Percentiles rank a stretch among this genome's conserved stretches.
phyloP scores from a whole-genome alignment of 2,329 filamentous ascomycete species.

The Lachnellula cervina region DNA sequence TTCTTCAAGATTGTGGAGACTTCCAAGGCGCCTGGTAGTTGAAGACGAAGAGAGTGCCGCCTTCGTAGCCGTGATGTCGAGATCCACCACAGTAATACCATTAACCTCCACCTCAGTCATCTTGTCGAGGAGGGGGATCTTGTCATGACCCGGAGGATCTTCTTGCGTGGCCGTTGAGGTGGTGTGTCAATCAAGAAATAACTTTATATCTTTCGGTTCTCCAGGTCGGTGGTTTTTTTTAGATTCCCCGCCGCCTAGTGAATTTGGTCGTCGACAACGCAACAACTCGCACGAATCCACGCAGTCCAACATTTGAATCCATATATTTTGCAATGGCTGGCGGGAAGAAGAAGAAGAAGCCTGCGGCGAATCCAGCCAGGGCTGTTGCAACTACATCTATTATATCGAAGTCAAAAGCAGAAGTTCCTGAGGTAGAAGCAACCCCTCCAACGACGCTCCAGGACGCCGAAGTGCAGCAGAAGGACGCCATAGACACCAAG shows the following conservation, averaged over 20 bases:
- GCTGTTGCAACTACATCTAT: slow-evolving; percentile 93
- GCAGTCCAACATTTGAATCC: neutral
- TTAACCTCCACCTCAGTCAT: slow-evolving; percentile 48
- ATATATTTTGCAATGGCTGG: slow-evolving; percentile 53
- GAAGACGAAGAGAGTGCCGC: slow-evolving; percentile 57
- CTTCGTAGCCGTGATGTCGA: slow-evolving; percentile 48
- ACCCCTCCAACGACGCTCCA: slow-evolving; percentile 14
- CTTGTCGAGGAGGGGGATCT: slow-evolving; percentile 30
- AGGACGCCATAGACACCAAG: slow-evolving; percentile 9
- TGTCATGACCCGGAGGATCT: slow-evolving; percentile 27
- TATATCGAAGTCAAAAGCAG: slow-evolving; percentile 72
- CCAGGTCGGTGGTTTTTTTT: too few species aligned
- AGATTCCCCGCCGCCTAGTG: slow-evolving; percentile 2
- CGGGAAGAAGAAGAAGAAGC: slow-evolving; percentile 81
- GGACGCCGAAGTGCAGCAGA: slow-evolving; percentile 10
- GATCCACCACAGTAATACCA: slow-evolving; percentile 42
- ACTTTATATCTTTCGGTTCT: too few species aligned
- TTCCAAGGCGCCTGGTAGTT: slow-evolving; percentile 49
- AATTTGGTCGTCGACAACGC: slow-evolving; percentile 1
- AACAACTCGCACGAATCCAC: neutral
- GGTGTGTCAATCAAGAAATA: neutral
- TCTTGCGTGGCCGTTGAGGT: slow-evolving; percentile 2
- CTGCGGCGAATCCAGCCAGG: slow-evolving; percentile 77
- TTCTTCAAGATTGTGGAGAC: slow-evolving; percentile 53
- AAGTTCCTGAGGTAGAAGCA: slow-evolving; percentile 39